Base-by-base conservation (phyloP, 805 yeast species). In the Candida fluviatilis region DNA sequence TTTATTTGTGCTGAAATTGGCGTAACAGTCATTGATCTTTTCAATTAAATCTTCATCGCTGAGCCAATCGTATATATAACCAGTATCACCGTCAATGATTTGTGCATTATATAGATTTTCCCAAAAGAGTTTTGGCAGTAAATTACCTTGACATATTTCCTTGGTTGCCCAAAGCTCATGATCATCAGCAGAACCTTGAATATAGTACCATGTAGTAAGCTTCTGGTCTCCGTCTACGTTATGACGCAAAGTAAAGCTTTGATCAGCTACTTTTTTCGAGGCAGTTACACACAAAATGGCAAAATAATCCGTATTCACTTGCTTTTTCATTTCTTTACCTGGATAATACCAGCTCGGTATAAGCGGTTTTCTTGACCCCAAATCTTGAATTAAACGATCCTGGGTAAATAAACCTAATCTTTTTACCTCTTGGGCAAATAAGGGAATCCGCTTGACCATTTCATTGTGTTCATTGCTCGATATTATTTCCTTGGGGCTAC, bases 141-240 rank as follows among this genome's bases (percentile, higher is more conserved):
- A 56, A 0, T 69, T 62, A 4, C 73, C 65, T 0, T 82, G 74
- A 26, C 66, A 62, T 1, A 62, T 34, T 3, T 55, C 58, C 25
- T 43, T 43, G 1, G 67, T 54, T 0, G 62, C 61, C 97, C 96
- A 89, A 8, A 82, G 64, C 51, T 89, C 97, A 55, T 89, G 95
- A 51, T 90, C 96, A 57, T 89, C 97, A 0, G 93, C 96, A 0
- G 96, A 93, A 1, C 97, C 97, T 58, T 88, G 96, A 1, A 88
- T 84, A 52, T 89, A 89, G 16, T 55, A 47, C 56, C 62, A 58
- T 4, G 53, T 35, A 4, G 35, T 24, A 15, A 39, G 21, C 3
- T 34, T 27, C 5, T 33, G 30, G 8, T 40, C 39, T 5, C 37
- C 42, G 8, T 41, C 37, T 8, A 37, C 21, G 13, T 29, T 18